phyloP scores from a whole-genome alignment of 257 asterid species.

The Paulownia fortunei region DNA sequence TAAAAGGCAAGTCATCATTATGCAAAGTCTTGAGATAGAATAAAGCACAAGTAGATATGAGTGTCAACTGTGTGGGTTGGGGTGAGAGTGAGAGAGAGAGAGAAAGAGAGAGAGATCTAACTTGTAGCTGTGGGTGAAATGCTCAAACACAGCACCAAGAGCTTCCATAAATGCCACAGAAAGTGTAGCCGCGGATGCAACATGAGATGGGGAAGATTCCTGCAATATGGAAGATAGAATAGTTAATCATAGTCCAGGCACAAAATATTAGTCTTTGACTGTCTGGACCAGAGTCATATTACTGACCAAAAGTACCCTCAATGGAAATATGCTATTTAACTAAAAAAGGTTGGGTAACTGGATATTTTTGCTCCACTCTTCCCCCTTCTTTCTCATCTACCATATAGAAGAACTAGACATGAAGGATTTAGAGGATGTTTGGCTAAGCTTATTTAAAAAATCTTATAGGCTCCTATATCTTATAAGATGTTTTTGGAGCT shows the following conservation, averaged over 20 bases:
- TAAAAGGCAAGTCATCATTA: neutral
- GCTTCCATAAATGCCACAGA: constrained; percentile 98
- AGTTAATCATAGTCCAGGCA: neutral
- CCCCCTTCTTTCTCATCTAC: neutral
- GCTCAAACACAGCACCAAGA: constrained; percentile 75
- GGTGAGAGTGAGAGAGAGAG: neutral
- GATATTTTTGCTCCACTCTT: neutral
- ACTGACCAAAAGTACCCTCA: neutral
- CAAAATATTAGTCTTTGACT: neutral
- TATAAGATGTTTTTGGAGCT: too few species aligned
- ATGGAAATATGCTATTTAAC: neutral
- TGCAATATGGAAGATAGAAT: constrained; percentile 32
- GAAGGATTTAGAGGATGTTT: too few species aligned
- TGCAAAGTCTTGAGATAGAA: neutral
- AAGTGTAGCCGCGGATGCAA: constrained; percentile 96
- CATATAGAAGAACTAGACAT: neutral
- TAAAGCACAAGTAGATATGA: neutral
- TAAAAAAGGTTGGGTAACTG: neutral
- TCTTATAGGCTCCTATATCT: too few species aligned
- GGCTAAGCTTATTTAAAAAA: too few species aligned
- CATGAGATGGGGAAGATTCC: constrained; percentile 93
- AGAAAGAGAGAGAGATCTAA: constrained; percentile 29
- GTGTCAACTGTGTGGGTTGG: neutral
- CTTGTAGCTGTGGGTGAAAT: constrained; percentile 77
- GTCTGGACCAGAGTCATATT: neutral